Percentiles rank a stretch among this genome's conserved stretches.
phyloP scores from a whole-genome alignment of 2,329 filamentous ascomycete genomes.

The Nigrospora oryzae region DNA sequence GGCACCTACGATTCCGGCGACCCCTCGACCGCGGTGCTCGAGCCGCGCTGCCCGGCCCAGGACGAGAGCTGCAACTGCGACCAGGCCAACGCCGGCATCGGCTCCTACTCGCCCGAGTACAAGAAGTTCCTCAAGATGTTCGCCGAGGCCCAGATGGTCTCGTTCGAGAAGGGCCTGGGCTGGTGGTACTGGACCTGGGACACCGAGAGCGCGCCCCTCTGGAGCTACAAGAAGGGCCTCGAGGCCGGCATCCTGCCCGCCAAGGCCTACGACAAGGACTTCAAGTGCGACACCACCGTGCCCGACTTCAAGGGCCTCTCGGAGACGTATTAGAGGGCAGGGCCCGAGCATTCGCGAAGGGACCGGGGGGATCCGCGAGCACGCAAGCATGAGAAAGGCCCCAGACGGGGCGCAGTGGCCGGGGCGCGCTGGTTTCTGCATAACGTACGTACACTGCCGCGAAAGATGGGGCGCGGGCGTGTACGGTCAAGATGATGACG shows the following conservation, averaged over 20 bases:
- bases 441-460: neutral
- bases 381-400: no score
- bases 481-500: no score
- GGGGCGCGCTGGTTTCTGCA: neutral
- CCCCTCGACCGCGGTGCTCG: slow-evolving; percentile 50
- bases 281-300: slow-evolving; percentile 54
- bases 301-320: slow-evolving; percentile 42
- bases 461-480: no score
- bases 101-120: slow-evolving; percentile 62
- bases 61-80: slow-evolving; percentile 63
- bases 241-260: slow-evolving; percentile 70
- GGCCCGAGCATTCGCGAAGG: no score
- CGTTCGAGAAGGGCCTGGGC: slow-evolving; percentile 87
- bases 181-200: slow-evolving; percentile 99
- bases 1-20: slow-evolving; percentile 72
- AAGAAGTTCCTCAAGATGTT: slow-evolving; percentile 83
- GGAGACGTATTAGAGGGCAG: slow-evolving; percentile 35
- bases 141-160: slow-evolving; percentile 91
- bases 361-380: no score
- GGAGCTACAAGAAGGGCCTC: slow-evolving; percentile 82
- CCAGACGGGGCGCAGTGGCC: neutral
- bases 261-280: slow-evolving; percentile 63
- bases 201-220: slow-evolving; percentile 77
- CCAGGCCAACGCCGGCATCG: slow-evolving; percentile 65
- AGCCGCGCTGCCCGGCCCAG: slow-evolving; percentile 65